These are phyloP conservation scores for Parietaria judaica DNA, from an alignment of 306 rosid species.

Conservation along the genomic window DNA sequence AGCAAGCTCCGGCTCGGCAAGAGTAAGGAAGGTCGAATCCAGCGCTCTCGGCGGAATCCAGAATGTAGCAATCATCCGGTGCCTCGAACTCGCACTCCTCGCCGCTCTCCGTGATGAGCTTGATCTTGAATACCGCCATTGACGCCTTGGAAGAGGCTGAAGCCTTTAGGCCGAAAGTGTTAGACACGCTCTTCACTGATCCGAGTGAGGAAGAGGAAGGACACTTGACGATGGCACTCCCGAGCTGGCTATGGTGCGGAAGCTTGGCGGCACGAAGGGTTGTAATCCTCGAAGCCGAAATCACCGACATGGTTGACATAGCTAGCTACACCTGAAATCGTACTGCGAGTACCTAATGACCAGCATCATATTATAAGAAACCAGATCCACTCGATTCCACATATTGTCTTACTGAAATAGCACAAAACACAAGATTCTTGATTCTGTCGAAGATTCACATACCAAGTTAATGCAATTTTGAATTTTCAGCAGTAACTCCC, in stretches of 20 bases:
- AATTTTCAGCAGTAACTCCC: too few relatives aligned
- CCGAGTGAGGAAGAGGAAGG: not conserved
- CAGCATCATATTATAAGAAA: not conserved
- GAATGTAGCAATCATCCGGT: conserved; percentile 1
- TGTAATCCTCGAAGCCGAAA: not conserved
- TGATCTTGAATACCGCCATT: conserved; percentile 4
- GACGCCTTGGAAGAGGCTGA: not conserved
- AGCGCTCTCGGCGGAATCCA: conserved; percentile 1
- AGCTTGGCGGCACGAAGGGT: not conserved
- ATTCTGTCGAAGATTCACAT: too few relatives aligned
- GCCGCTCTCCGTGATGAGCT: not conserved
- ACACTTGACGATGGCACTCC: not conserved
- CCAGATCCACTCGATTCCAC: too few relatives aligned
- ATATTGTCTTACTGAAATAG: too few relatives aligned
- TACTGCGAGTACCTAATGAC: not conserved
- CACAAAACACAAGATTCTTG: too few relatives aligned
- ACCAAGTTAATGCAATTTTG: too few relatives aligned
- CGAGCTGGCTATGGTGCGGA: not conserved
- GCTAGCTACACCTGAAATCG: not conserved
- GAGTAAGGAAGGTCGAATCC: conserved; percentile 5
- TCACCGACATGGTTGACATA: conserved; percentile 4
- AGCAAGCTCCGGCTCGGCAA: conserved; percentile 9
- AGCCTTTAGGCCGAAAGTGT: conserved; percentile 2
- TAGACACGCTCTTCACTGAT: not conserved
- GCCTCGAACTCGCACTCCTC: conserved; percentile 3